These are phyloP conservation scores for Tolypocladium inflatum DNA, from an alignment of 2,329 filamentous ascomycete genomes.

Conservation along the genomic window DNA sequence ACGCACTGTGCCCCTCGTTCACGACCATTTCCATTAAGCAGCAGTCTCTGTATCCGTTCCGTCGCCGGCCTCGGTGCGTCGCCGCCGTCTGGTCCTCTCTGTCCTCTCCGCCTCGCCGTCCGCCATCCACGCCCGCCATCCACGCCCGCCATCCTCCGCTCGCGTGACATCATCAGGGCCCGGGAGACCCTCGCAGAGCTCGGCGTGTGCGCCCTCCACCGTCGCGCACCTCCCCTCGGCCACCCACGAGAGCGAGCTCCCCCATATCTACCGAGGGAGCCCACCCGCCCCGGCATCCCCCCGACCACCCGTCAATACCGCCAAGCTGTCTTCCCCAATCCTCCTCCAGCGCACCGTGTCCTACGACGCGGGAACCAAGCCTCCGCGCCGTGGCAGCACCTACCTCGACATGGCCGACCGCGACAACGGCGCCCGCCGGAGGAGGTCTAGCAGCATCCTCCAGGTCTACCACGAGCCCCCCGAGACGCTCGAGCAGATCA, in stretches of 20 bases:
- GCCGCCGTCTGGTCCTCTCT: background rate
- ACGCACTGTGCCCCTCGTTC: conserved; percentile 1
- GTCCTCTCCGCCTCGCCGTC: background rate
- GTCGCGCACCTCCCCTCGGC: background rate
- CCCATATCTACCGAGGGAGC: background rate
- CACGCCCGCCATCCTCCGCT: background rate
- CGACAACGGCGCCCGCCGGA: conserved; percentile 63
- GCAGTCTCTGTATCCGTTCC: background rate
- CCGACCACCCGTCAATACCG: conserved; percentile 52
- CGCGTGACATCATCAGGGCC: background rate
- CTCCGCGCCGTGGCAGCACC: conserved; percentile 51
- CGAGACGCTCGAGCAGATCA: conserved; percentile 95
- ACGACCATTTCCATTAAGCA: background rate
- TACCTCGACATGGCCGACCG: conserved; percentile 51
- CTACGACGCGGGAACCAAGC: conserved; percentile 74
- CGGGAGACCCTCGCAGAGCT: background rate
- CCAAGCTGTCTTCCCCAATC: conserved; percentile 90
- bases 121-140: background rate
- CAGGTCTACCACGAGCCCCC: conserved; percentile 92
- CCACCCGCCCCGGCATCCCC: background rate
- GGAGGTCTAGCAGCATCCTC: conserved; percentile 90
- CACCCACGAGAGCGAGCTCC: background rate
- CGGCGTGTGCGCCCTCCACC: background rate
- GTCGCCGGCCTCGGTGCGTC: background rate
- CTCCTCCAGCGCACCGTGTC: conserved; percentile 83